Evolutionary conservation across 352 stramenopile genomes (phyloP).

Genomic region (Phytopythium ostracodes): DNA sequence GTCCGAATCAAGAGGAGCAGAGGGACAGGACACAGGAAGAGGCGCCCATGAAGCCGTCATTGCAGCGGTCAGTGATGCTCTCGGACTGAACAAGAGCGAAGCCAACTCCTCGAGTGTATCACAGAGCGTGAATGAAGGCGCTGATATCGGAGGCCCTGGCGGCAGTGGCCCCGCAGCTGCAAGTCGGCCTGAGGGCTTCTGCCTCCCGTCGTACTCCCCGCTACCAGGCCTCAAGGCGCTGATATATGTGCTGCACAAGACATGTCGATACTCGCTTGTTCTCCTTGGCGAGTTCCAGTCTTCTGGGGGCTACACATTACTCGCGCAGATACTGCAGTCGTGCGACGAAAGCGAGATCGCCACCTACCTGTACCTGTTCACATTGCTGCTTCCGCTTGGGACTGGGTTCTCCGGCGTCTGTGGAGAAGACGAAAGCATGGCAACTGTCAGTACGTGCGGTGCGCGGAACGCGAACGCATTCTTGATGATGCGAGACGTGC

Average conservation of each 20-base stretch:
- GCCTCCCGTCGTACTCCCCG: slow-evolving; percentile 45
- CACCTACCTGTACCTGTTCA: slow-evolving; percentile 47
- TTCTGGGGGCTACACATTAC: slow-evolving; percentile 54
- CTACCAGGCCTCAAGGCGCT: slow-evolving; percentile 45
- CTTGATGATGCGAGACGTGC: slow-evolving; percentile 55
- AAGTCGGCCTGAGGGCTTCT: slow-evolving; percentile 16
- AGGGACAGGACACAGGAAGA: background rate
- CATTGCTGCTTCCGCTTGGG: slow-evolving; percentile 52
- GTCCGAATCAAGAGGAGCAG: background rate
- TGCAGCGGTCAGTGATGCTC: slow-evolving; percentile 62
- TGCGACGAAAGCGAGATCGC: slow-evolving; percentile 39
- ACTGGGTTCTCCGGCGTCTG: slow-evolving; percentile 32
- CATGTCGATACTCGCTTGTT: slow-evolving; percentile 49
- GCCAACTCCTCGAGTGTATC: background rate
- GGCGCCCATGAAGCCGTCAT: slow-evolving; percentile 19
- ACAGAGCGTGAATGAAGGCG: background rate
- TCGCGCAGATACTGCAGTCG: slow-evolving; percentile 36
- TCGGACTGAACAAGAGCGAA: slow-evolving; percentile 37
- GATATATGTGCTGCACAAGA: slow-evolving; percentile 61
- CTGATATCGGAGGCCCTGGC: slow-evolving; percentile 2
- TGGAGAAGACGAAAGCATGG: slow-evolving; percentile 34
- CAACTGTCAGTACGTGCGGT: slow-evolving; percentile 34
- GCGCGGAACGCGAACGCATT: slow-evolving; percentile 67
- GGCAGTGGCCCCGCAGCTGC: background rate
- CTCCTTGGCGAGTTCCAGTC: slow-evolving; percentile 66